Base-by-base conservation (phyloP, 441 rosid species). In the Dalechampia spathulata region DNA sequence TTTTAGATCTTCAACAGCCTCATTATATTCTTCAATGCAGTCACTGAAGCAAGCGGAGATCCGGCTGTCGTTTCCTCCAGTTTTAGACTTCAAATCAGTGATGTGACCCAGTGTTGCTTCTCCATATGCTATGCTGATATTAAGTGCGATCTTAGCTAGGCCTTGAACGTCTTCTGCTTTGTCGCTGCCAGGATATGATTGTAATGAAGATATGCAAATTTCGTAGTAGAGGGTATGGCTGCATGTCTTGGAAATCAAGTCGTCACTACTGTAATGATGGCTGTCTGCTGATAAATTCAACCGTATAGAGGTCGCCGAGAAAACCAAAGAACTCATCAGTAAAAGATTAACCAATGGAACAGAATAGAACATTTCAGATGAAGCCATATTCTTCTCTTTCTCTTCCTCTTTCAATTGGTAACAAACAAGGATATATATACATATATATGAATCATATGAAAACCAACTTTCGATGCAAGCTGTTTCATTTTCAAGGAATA, bases 191-290 rank as follows among this genome's bases (percentile, higher is more conserved):
- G 68, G 71, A 44, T 71, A 37, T 10, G 59, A 71, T 65, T 60
- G 43, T 11, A 66, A 47, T 1, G 75, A 37, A 27, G 51, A 47
- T 0, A 47, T 4, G 36, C 74, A 70, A 5, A 60, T 16, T 20
- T 65, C 57, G 17, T 49, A 22, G 57, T 57, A 48, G 20, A 34
- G 32, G 5, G 65, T 66, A n/a, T 9, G 63, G 21, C 23, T 62
- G 57, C 67, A 65, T n/a, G 67, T 19, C 19, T 20, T 5, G 3
- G 51, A 43, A 49, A 58, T 56, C 46, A 65, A 70, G 45, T 70
- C 60, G 32, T 27, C 5, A 9, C n/a, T 19, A 15, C n/a, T 12
- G 4, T 15, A 13, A 36, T 15, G 10, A 4, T 36, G 0, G 13
- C 13, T 11, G 13, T 36, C 39, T 46, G 22, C 23, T 21, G 17